Conservation (phyloP, 2,329 filamentous ascomycete genomes). For the Stenocarpella maydis region DNA sequence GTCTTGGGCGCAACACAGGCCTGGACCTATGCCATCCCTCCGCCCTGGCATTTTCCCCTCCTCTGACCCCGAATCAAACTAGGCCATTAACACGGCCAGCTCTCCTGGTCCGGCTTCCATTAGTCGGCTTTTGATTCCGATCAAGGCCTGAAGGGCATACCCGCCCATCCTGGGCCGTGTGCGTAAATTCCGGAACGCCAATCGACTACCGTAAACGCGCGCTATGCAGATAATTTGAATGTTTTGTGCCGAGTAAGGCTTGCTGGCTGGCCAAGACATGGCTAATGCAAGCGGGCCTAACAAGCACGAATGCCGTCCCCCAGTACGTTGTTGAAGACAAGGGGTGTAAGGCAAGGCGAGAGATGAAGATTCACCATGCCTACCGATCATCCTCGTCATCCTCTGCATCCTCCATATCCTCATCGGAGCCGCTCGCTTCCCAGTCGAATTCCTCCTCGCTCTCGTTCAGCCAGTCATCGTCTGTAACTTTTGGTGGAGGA, state of each 20-base stretch:
- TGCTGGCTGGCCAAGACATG: background rate
- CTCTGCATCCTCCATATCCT: constrained; percentile 67
- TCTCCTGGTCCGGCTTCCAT: background rate
- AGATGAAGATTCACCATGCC: constrained; percentile 39
- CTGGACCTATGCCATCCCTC: background rate
- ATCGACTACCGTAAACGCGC: constrained; percentile 22
- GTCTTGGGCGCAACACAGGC: background rate
- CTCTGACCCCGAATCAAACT: background rate
- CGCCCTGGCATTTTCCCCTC: background rate
- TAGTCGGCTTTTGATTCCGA: background rate
- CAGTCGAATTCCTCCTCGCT: constrained; percentile 82
- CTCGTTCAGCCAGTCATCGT: constrained; percentile 85
- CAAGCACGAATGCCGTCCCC: background rate
- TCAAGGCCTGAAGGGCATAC: background rate
- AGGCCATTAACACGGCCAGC: background rate
- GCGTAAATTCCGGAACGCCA: constrained; percentile 31
- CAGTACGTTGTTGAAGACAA: background rate
- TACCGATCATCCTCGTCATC: constrained; percentile 67
- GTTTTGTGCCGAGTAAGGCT: background rate
- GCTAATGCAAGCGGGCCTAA: background rate
- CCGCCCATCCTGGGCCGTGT: constrained; percentile 7
- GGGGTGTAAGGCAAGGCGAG: constrained; percentile 1
- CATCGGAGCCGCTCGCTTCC: constrained; percentile 69
- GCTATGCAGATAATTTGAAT: constrained; percentile 34
- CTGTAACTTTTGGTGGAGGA: constrained; percentile 68